Evolutionary conservation across 768 basidiomycete genomes (phyloP), one percentile per base, ranked within the genome.

Genomic region (Lactifluus hygrophoroides): DNA sequence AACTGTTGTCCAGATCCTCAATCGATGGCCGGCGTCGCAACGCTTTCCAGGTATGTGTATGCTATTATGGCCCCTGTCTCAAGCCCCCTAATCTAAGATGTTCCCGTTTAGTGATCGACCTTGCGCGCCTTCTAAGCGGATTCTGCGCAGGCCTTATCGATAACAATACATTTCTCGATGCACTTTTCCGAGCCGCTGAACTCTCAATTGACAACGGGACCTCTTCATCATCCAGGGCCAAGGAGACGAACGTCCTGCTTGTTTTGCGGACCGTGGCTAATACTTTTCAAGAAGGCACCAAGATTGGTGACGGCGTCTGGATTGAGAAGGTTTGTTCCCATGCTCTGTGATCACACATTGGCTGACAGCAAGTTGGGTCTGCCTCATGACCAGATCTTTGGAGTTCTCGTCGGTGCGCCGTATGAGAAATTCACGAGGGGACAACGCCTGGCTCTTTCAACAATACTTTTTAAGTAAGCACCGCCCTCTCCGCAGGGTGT

Each of bases 401-500:
- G 76, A 48, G 72, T 74, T 28, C 65, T 92, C 51, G 66, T 69
- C 27, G 74, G 79, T 43, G 77, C 73, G 6, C 76, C 81, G 1
- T 85, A 83, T 57, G 68, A 73, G 19, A 71, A 74, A 3, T 71
- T 90, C 65, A 80, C 78, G 38, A 94, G 90, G 70, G 73, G 76
- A 3, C 87, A 87, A 49, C 81, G 89, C 30, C 76, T 91, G 3
- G 88, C 91, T 0, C 67, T 94, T 47, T 84, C 88, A 4, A 94
- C 94, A 0, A 73, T 94, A 35, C 71, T 90, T 32, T 85, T 97
- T 73, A 98, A 98, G 95, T 98, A 64, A 66, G 88, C 77, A 19
- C 23, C 38, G 23, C 47, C 42, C 5, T 17, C 48, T 30, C 35
- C 34, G 10, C 25, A 25, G 19, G 25, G 16, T 21, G 32, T 32